Percentiles rank a stretch among this genome's conserved stretches.
These are phyloP conservation scores for Xylariaceae sp. DNA, from an alignment of 2,329 filamentous ascomycete species.

Conservation along the genomic window DNA sequence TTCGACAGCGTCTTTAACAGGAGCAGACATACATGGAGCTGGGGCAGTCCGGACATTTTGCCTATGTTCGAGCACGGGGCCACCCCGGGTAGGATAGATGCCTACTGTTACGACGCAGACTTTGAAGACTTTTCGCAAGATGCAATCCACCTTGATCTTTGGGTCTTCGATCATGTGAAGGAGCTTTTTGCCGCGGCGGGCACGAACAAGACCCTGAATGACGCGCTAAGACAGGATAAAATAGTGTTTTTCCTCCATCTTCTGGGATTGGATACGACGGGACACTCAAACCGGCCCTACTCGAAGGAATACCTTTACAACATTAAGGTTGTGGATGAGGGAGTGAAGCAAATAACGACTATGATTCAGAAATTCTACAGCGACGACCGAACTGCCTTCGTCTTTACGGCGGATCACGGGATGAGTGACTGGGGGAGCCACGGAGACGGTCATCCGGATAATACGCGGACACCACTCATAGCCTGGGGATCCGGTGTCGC, in stretches of 20 bases:
- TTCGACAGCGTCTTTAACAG: slow-evolving; percentile 99
- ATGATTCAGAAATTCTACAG: slow-evolving; percentile 81
- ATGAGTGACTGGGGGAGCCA: slow-evolving; percentile 99
- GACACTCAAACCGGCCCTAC: slow-evolving; percentile 81
- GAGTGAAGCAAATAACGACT: slow-evolving; percentile 76
- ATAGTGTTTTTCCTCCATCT: slow-evolving; percentile 93
- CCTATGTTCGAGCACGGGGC: slow-evolving; percentile 97
- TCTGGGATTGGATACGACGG: slow-evolving; percentile 84
- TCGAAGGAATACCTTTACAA: slow-evolving; percentile 94
- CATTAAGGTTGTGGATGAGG: slow-evolving; percentile 87
- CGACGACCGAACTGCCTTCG: slow-evolving; percentile 80
- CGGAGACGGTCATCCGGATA: slow-evolving; percentile 94
- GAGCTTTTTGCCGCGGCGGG: slow-evolving; percentile 75
- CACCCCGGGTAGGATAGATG: slow-evolving; percentile 76
- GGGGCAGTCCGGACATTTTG: slow-evolving; percentile 95
- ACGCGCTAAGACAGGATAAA: slow-evolving; percentile 72
- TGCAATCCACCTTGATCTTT: slow-evolving; percentile 74
- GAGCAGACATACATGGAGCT: slow-evolving; percentile 96
- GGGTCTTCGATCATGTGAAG: slow-evolving; percentile 95
- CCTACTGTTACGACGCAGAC: slow-evolving; percentile 77
- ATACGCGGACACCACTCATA: slow-evolving; percentile 88
- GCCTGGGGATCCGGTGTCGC: slow-evolving; percentile 91
- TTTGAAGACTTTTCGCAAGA: slow-evolving; percentile 86
- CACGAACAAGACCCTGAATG: slow-evolving; percentile 68
- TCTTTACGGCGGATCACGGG: slow-evolving; percentile 96